Base-by-base conservation (phyloP, 2,329 filamentous ascomycete species). In the Phyllosticta capitalensis region DNA sequence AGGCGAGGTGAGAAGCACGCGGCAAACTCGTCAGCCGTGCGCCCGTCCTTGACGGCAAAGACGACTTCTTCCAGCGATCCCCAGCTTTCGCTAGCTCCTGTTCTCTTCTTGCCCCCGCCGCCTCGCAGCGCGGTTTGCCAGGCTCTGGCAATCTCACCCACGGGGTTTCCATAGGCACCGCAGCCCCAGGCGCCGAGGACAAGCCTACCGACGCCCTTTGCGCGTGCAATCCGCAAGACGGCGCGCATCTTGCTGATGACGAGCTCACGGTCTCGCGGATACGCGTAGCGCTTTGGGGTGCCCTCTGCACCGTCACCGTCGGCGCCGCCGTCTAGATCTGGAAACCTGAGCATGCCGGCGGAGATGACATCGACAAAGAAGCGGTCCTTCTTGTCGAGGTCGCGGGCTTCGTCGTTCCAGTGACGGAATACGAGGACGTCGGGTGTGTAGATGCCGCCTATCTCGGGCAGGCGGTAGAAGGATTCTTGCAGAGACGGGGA, bases 151-250 rank as follows among this genome's bases (percentile, higher is more conserved):
- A 87, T 72, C 67, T 86, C 82, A 1, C 71, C 71, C 0, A 84
- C 78, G 0, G 84, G 84, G 62, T 87, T 86, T 0, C 82, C 83
- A 60, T 85, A 83, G 0, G 82, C 82, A 2, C 84, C 84, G 61
- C 83, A 86, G 0, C 84, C 84, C 83, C 83, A 86, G 0, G 84
- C 83, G 0, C 84, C 84, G 0, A 87, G 72, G 0, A 87, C 80
- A 0, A 86, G 64, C 59, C 72, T 78, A 45, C 71, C 74, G 3
- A 74, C 74, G 0, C 79, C 78, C 60, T 76, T 78, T 1, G 71
- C 66, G 9, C 74, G 68, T 2, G 76, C 74, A 4, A 86, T 78
- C 1, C 82, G 74, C 68, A 87, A 66, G 1, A 85, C 82, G 5
- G 75, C 76, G 24, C 75, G 74, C 78, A 87, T 86, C 70, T 86